Conservation (phyloP, 176 grass and related monocot species). For the Urochloa ruziziensis region DNA sequence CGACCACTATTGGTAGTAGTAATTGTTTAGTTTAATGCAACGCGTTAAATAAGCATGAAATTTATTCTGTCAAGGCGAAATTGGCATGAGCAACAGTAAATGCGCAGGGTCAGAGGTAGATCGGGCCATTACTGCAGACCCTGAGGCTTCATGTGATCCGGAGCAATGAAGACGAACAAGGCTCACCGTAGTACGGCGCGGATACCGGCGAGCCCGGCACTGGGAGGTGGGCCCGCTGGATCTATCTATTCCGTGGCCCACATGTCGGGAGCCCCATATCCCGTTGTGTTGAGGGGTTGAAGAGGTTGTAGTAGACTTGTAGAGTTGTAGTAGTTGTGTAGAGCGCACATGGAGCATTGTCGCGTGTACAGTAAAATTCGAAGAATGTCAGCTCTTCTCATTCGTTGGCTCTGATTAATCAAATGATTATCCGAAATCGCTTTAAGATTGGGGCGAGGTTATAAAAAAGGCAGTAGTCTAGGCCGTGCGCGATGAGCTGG, state of each 20-base stretch:
- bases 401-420: conserved; percentile 4
- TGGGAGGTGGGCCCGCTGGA: neutral
- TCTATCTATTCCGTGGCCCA: conserved; percentile 5
- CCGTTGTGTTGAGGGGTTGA: neutral
- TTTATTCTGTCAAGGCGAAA: neutral
- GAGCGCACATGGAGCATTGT: neutral
- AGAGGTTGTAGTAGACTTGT: no score
- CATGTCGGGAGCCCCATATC: neutral
- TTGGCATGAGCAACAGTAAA: conserved; percentile 26
- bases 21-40: neutral
- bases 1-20: neutral
- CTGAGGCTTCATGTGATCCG: conserved; percentile 36
- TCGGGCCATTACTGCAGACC: conserved; percentile 22
- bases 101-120: neutral
- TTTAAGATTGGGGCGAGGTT: neutral
- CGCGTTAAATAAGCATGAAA: neutral
- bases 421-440: neutral
- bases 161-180: neutral
- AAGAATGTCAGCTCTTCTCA: conserved; percentile 36
- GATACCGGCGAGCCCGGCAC: neutral
- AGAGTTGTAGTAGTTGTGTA: no score
- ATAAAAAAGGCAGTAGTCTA: neutral
- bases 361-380: conserved; percentile 24
- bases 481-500: neutral
- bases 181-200: neutral